Evolutionary conservation across 306 rosid species (phyloP).

Genomic region (Pyrus pyrifolia): DNA sequence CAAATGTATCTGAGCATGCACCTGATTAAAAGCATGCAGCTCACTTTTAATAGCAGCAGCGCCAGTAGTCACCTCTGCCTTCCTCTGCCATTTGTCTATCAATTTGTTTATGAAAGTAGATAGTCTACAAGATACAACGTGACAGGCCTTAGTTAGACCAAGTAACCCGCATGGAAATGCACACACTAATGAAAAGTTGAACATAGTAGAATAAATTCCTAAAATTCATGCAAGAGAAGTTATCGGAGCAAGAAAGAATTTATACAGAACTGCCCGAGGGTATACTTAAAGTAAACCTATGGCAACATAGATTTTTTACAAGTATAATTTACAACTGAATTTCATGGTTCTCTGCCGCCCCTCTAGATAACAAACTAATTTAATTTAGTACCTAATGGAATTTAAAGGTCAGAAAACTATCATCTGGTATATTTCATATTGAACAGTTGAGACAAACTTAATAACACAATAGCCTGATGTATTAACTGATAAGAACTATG

Average conservation of each 20-base stretch:
- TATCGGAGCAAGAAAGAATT: not conserved
- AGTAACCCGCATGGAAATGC: not conserved
- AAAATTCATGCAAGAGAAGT: conserved; percentile 4
- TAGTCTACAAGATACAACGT: too few relatives aligned
- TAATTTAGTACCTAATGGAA: too few relatives aligned
- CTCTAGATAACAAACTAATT: too few relatives aligned
- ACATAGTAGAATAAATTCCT: not conserved
- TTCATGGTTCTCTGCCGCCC: not conserved
- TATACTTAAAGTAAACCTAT: too few relatives aligned
- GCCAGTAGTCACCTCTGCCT: too few relatives aligned
- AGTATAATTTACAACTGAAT: not conserved
- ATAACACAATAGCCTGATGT: not conserved
- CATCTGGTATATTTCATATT: too few relatives aligned
- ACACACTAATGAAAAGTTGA: not conserved
- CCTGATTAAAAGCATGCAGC: too few relatives aligned
- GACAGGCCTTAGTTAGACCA: not conserved
- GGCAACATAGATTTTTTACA: not conserved
- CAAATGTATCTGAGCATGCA: too few relatives aligned
- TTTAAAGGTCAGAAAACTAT: too few relatives aligned
- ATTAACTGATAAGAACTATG: not conserved
- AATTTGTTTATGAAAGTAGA: conserved; percentile 36
- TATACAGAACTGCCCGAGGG: too few relatives aligned
- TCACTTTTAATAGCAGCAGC: too few relatives aligned
- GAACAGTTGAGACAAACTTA: too few relatives aligned
- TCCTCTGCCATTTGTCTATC: conserved; percentile 78